Percentiles rank a stretch among this genome's conserved stretches.
phyloP scores from a whole-genome alignment of 805 yeast genomes.

The Candida tammaniensis region DNA sequence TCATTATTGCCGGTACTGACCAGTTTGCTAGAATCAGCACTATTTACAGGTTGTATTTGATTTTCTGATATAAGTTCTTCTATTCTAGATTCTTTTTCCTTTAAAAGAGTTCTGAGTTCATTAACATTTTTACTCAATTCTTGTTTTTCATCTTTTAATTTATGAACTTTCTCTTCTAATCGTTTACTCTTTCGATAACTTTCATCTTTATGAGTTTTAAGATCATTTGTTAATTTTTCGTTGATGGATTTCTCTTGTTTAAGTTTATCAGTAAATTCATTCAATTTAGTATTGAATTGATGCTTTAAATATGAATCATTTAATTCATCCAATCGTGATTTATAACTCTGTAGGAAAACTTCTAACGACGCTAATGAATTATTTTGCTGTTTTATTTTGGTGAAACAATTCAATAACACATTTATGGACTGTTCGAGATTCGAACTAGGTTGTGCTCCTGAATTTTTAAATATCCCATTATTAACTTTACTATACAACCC shows the following conservation, averaged over 20 bases:
- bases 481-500: slow-evolving; percentile 47
- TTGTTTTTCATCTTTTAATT: slow-evolving; percentile 9
- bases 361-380: slow-evolving; percentile 54
- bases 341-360: slow-evolving; percentile 52
- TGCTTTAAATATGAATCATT: slow-evolving; percentile 23
- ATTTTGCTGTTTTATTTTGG: slow-evolving; percentile 58
- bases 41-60: too few species aligned
- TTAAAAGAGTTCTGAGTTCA: slow-evolving; percentile 1
- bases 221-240: slow-evolving; percentile 9
- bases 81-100: slow-evolving; percentile 4
- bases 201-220: slow-evolving; percentile 8
- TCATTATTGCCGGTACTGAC: too few species aligned
- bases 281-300: slow-evolving; percentile 14
- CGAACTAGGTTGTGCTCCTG: slow-evolving; percentile 56
- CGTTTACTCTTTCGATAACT: slow-evolving; percentile 3
- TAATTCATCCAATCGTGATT: slow-evolving; percentile 21
- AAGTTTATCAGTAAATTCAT: slow-evolving; percentile 6
- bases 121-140: slow-evolving; percentile 6
- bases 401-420: slow-evolving; percentile 51
- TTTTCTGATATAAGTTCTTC: slow-evolving; percentile 5
- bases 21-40: not conserved
- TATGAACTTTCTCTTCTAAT: slow-evolving; percentile 9
- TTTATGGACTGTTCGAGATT: slow-evolving; percentile 55
- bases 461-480: slow-evolving; percentile 57
- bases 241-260: slow-evolving; percentile 3